Evolutionary conservation across 441 rosid species (phyloP).

Genomic region (Populus trichocarpa): DNA sequence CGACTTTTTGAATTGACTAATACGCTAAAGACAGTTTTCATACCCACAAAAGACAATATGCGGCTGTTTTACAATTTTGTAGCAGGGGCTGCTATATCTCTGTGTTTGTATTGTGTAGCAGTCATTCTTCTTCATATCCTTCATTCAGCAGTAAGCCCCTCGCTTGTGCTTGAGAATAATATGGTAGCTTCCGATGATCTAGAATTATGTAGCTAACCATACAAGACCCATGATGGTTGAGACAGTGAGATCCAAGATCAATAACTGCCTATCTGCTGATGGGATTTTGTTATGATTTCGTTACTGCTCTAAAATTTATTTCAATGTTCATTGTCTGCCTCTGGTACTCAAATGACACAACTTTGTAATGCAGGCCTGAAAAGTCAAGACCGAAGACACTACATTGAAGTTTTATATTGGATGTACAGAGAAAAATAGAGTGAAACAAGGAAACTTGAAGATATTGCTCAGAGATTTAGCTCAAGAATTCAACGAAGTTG

Average conservation of each 20-base stretch:
- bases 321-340: neutral
- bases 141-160: conserved; percentile 41
- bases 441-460: conserved; percentile 27
- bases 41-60: conserved; percentile 55
- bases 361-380: conserved; percentile 28
- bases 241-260: neutral
- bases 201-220: neutral
- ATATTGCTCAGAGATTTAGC: conserved; percentile 10
- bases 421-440: conserved; percentile 20
- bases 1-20: conserved; percentile 82
- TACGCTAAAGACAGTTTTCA: conserved; percentile 58
- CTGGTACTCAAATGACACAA: neutral
- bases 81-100: too few species aligned
- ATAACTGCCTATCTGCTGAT: neutral
- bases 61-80: too few species aligned
- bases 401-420: conserved; percentile 10
- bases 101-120: too few species aligned
- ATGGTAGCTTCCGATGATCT: neutral
- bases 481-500: conserved; percentile 20
- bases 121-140: conserved; percentile 43
- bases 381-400: neutral
- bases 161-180: neutral
- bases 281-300: neutral
- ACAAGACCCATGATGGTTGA: neutral
- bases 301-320: too few species aligned